These are phyloP conservation scores for Apiotrichum laibachii DNA, from an alignment of 1,284 basidiomycete species.

Conservation along the genomic window DNA sequence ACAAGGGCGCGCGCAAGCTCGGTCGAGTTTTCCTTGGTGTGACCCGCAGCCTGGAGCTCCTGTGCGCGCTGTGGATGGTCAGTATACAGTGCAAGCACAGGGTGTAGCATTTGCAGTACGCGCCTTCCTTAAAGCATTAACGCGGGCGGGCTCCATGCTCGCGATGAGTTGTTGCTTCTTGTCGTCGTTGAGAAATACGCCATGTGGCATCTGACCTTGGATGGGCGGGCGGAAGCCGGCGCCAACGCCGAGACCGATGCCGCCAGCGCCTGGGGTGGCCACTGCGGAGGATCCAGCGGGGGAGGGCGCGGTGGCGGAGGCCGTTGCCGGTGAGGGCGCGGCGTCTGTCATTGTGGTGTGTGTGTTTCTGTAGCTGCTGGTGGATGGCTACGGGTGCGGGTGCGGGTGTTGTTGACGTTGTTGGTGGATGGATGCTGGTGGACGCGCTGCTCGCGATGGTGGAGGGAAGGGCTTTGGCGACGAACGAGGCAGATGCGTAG, in stretches of 20 bases:
- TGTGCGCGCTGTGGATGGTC: slow-evolving; percentile 30
- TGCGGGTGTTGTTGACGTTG: not conserved
- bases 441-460: no score
- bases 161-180: slow-evolving; percentile 40
- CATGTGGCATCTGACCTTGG: not conserved
- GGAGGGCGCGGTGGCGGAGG: slow-evolving; percentile 11
- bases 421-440: not conserved
- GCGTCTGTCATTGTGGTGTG: slow-evolving; percentile 17
- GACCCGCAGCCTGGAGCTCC: slow-evolving; percentile 41
- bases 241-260: not conserved
- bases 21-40: slow-evolving; percentile 39
- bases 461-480: no score
- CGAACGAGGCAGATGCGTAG: no score
- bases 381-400: no score
- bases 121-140: slow-evolving; percentile 35
- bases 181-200: slow-evolving; percentile 32
- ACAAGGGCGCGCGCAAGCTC: slow-evolving; percentile 37
- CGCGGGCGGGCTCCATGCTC: slow-evolving; percentile 35
- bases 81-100: not conserved
- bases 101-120: slow-evolving; percentile 11
- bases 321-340: slow-evolving; percentile 19
- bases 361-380: not conserved
- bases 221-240: not conserved
- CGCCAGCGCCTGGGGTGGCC: slow-evolving; percentile 7
- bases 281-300: slow-evolving; percentile 7